Conservation (phyloP, 768 basidiomycete species). For the Lactarius hatsudake region DNA sequence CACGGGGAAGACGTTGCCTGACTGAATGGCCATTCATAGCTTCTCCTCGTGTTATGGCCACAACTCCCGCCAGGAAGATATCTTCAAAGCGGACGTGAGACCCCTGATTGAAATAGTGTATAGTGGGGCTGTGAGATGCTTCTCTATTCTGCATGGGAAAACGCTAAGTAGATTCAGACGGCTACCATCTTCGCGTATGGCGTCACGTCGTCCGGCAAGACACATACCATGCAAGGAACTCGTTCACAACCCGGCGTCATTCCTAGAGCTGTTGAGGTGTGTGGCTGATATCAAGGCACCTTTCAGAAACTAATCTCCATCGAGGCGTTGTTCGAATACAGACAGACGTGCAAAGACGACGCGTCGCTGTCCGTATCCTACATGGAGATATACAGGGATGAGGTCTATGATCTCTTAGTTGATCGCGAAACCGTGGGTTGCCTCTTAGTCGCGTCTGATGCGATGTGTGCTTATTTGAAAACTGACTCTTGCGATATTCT, state of each 20-base stretch:
- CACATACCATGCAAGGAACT: slow-evolving; percentile 89
- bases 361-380: slow-evolving; percentile 63
- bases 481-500: background rate
- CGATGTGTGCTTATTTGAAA: background rate
- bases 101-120: slow-evolving; percentile 79
- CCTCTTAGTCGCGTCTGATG: background rate
- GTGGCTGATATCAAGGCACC: slow-evolving; percentile 25
- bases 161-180: slow-evolving; percentile 44
- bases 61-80: slow-evolving; percentile 66
- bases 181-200: slow-evolving; percentile 90
- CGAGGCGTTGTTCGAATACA: slow-evolving; percentile 22
- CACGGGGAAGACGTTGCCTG: background rate
- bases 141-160: background rate
- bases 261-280: slow-evolving; percentile 71
- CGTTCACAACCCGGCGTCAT: slow-evolving; percentile 77
- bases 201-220: slow-evolving; percentile 89
- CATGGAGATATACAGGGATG: slow-evolving; percentile 91
- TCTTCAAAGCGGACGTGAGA: slow-evolving; percentile 71
- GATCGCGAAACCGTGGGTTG: slow-evolving; percentile 59
- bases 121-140: slow-evolving; percentile 59
- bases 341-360: slow-evolving; percentile 33
- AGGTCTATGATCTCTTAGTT: slow-evolving; percentile 83
- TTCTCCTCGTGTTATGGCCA: slow-evolving; percentile 77
- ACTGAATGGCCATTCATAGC: slow-evolving; percentile 35
- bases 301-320: background rate